Evolutionary conservation across 371 early-diverging fungal species (phyloP).

Genomic region (Mucor racemosus): DNA sequence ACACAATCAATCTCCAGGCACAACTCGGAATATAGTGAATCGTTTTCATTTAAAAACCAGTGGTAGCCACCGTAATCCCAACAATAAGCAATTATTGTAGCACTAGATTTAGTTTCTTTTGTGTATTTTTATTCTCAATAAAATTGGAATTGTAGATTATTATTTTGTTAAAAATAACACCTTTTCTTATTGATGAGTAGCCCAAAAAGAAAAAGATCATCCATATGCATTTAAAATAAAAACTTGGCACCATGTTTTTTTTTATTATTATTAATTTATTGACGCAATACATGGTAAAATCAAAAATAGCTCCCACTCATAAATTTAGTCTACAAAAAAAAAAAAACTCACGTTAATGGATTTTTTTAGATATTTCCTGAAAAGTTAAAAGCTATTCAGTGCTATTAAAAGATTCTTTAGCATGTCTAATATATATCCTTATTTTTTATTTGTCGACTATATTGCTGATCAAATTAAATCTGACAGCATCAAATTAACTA

Average conservation of each 20-base stretch:
- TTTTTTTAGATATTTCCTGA: not conserved
- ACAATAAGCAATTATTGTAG: not conserved
- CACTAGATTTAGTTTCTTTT: not conserved
- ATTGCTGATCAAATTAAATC: not conserved
- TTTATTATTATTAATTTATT: not conserved
- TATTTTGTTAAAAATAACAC: no score
- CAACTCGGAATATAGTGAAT: slow-evolving; percentile 14
- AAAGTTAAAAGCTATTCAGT: not conserved
- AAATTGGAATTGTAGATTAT: no score
- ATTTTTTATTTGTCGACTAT: not conserved
- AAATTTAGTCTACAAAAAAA: not conserved
- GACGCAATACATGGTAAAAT: not conserved
- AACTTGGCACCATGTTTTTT: not conserved
- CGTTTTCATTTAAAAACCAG: slow-evolving; percentile 2
- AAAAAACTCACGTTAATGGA: no score
- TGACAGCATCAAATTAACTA: not conserved
- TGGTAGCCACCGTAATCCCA: not conserved
- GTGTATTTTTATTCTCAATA: not conserved
- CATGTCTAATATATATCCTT: not conserved
- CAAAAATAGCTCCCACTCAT: not conserved
- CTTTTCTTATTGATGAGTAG: no score
- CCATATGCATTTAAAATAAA: not conserved
- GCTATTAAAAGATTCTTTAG: not conserved
- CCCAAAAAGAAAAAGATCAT: not conserved
- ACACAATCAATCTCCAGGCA: slow-evolving; percentile 19